phyloP scores from a whole-genome alignment of 345 rosid species.

The Hibiscus tridactylites region DNA sequence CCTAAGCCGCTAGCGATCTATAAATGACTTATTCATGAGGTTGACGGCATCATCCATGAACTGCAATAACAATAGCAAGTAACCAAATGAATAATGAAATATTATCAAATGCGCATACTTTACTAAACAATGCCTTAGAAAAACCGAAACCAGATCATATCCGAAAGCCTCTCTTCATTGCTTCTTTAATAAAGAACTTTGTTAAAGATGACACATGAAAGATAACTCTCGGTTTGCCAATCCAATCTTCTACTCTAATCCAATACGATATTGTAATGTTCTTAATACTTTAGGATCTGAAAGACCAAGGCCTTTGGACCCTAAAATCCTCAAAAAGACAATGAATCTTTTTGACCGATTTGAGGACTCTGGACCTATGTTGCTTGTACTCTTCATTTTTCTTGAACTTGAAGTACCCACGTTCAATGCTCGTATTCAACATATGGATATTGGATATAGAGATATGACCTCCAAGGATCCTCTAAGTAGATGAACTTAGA shows the following conservation, averaged over 20 bases:
- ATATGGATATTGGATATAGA: too few species aligned
- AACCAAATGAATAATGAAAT: slow-evolving; percentile 1
- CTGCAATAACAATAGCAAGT: slow-evolving; percentile 37
- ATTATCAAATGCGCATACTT: neutral
- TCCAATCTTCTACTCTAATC: too few species aligned
- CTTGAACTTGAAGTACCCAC: neutral
- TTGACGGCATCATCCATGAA: slow-evolving; percentile 85
- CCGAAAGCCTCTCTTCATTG: neutral
- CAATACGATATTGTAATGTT: neutral
- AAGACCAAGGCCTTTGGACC: too few species aligned
- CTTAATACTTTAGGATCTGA: neutral
- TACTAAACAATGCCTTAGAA: neutral
- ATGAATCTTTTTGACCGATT: neutral
- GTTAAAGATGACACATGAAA: neutral
- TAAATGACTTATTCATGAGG: slow-evolving; percentile 86
- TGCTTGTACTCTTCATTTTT: neutral
- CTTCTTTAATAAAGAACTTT: neutral
- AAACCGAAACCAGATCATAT: neutral
- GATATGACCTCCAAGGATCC: neutral
- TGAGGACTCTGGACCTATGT: neutral
- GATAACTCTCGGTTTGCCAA: too few species aligned
- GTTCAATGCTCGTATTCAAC: neutral
- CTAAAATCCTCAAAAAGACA: too few species aligned
- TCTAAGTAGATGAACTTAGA: neutral
- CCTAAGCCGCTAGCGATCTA: slow-evolving; percentile 42